Conservation (phyloP, 352 stramenopile genomes). For the Phytophthora boehmeriae region DNA sequence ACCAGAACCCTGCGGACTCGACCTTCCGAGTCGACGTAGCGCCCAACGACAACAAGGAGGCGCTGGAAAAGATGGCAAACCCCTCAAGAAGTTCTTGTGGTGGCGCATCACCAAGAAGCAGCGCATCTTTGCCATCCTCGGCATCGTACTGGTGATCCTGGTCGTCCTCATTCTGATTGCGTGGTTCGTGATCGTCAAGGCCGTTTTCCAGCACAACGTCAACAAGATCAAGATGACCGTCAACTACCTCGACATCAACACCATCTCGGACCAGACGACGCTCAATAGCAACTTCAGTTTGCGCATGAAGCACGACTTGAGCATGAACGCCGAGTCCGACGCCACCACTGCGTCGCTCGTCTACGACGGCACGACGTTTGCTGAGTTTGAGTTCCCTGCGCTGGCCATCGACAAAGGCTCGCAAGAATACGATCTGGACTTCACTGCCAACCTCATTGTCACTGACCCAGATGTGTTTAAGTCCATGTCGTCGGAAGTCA, state of each 20-base stretch:
- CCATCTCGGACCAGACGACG: slow-evolving; percentile 42
- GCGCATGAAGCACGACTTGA: slow-evolving; percentile 49
- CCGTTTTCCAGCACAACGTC: slow-evolving; percentile 63
- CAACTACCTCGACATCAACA: slow-evolving; percentile 75
- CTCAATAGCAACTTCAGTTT: slow-evolving; percentile 61
- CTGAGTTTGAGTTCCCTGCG: slow-evolving; percentile 49
- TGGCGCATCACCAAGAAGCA: slow-evolving; percentile 63
- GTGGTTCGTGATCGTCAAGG: slow-evolving; percentile 60
- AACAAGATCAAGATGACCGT: slow-evolving; percentile 63
- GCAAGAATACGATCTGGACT: slow-evolving; percentile 41
- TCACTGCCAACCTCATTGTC: slow-evolving; percentile 41
- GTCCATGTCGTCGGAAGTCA: slow-evolving; percentile 44
- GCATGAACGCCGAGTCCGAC: slow-evolving; percentile 50
- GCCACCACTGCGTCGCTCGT: slow-evolving; percentile 45
- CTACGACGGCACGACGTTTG: slow-evolving; percentile 54
- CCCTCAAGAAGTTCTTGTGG: slow-evolving; percentile 53
- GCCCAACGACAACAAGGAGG: slow-evolving; percentile 31
- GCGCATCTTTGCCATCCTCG: slow-evolving; percentile 53
- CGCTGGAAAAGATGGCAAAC: slow-evolving; percentile 27
- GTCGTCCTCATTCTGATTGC: slow-evolving; percentile 61
- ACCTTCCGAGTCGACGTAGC: slow-evolving; percentile 36
- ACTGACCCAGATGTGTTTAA: slow-evolving; percentile 49
- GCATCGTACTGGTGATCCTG: slow-evolving; percentile 39
- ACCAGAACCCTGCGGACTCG: slow-evolving; percentile 32
- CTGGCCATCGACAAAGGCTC: slow-evolving; percentile 49